Percentiles rank a stretch among this genome's conserved stretches.
phyloP scores from a whole-genome alignment of 768 basidiomycete genomes.

The Podaxis sp. region DNA sequence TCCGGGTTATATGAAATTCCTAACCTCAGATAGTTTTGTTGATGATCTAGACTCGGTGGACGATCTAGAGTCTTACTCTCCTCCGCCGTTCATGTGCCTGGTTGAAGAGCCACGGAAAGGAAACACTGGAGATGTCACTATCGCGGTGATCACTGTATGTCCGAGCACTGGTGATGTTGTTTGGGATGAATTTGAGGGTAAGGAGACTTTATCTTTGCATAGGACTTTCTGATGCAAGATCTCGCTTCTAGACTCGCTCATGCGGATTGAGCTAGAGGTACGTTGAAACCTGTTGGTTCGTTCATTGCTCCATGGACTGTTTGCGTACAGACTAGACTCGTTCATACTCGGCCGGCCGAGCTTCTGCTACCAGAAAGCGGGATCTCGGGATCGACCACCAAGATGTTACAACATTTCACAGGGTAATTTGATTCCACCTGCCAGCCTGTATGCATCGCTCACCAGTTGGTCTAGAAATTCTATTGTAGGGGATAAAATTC shows the following conservation, averaged over 20 bases:
- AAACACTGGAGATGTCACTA: constrained; percentile 35
- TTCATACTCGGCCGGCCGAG: constrained; percentile 83
- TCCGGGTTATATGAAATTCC: background rate
- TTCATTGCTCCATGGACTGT: constrained; percentile 3
- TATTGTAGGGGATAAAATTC: constrained; percentile 40
- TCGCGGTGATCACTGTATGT: constrained; percentile 77
- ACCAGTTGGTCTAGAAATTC: constrained; percentile 31
- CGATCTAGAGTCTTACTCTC: constrained; percentile 49
- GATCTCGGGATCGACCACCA: constrained; percentile 68
- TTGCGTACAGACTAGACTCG: constrained; percentile 69
- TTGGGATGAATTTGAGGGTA: constrained; percentile 90
- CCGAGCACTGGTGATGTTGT: constrained; percentile 91
- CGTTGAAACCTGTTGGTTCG: constrained; percentile 9
- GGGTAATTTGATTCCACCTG: constrained; percentile 38
- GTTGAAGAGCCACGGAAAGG: constrained; percentile 51
- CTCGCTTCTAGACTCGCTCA: constrained; percentile 56
- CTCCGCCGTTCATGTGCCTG: constrained; percentile 72
- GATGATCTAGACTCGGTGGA: constrained; percentile 75
- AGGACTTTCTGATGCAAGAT: constrained; percentile 6
- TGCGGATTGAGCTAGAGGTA: constrained; percentile 90
- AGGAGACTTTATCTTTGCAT: constrained; percentile 7
- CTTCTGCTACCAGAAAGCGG: constrained; percentile 61
- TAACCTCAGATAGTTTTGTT: constrained; percentile 59
- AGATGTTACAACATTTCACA: constrained; percentile 71
- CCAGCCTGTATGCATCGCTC: background rate